These are phyloP conservation scores for Scheffersomyces illinoinensis DNA, from an alignment of 1,139 yeast species.

Conservation along the genomic window DNA sequence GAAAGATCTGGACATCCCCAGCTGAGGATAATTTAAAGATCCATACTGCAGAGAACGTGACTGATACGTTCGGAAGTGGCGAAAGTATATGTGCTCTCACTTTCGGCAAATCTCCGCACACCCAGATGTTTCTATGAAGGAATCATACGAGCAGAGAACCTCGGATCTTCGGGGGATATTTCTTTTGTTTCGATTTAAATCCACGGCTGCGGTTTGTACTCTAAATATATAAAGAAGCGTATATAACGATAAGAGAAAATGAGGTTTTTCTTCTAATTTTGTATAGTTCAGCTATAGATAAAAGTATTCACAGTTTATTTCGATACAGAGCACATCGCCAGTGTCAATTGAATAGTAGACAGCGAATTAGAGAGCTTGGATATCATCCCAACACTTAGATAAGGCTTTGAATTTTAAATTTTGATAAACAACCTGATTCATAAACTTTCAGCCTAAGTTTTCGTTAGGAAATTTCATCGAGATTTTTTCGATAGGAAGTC, in stretches of 20 bases:
- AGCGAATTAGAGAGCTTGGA: neutral
- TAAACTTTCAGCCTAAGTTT: neutral
- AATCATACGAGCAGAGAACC: neutral
- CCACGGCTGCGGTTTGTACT: neutral
- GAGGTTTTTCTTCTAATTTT: neutral
- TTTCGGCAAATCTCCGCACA: neutral
- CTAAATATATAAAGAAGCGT: neutral
- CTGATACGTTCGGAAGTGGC: neutral
- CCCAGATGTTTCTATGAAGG: constrained; percentile 2
- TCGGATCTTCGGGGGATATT: neutral
- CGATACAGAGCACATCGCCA: neutral
- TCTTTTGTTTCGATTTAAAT: neutral
- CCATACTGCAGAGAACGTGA: neutral
- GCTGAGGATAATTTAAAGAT: neutral
- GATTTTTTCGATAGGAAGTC: neutral
- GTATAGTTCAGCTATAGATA: too few relatives aligned
- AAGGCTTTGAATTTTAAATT: too few relatives aligned
- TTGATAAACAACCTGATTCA: neutral
- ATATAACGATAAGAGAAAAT: neutral
- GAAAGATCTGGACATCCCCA: neutral
- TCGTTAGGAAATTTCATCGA: neutral
- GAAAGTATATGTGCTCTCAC: neutral
- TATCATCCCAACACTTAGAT: too few relatives aligned
- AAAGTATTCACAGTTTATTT: too few relatives aligned
- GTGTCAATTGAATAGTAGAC: neutral